Evolutionary conservation across 2,329 filamentous ascomycete species (phyloP), one percentile per base, ranked within the genome.

Genomic region (Pseudogymnoascus sp.): DNA sequence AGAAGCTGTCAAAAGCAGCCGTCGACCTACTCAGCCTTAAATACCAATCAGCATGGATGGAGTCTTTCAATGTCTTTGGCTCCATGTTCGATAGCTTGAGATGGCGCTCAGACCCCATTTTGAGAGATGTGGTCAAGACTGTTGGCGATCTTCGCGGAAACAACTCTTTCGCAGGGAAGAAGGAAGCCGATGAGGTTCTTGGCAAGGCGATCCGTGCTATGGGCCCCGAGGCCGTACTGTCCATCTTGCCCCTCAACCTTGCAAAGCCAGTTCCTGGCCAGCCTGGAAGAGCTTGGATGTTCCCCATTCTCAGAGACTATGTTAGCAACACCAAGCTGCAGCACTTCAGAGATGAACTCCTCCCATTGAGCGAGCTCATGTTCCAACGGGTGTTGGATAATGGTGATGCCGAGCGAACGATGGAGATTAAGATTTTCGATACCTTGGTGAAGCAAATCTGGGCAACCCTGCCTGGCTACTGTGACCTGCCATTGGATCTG

Each of bases 361-460:
- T 96, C 5, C 91, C 94, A 13, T 77, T 99, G 21, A 97, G 92
- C 71, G 89, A 96, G 71, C 76, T 82, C 57, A 89, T 99, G 79
- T 96, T 92, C 72, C 90, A 97, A 71, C 85, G 83, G 65, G 89
- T 97, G 4, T 77, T 96, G 52, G 87, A 95, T 63, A 88, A 95
- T 67, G 89, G 88, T 12, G 77, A 82, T 19, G 84, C 83, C 12
- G 89, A 92, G 70, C 96, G 96, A 79, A 94, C 90, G 0, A 92
- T 96, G 81, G 91, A 97, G 72, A 82, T 94, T 70, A 99, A 99
- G 78, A 95, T 99, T 61, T 99, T 94, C 71, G 92, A 99, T 75
- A 97, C 94, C 0, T 78, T 99, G 3, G 90, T 99, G 7, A 88
- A 95, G 66, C 94, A 99, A 71, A 92, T 92, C 39, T 99, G 94